Evolutionary conservation across 2,329 filamentous ascomycete species (phyloP), one percentile per base, ranked within the genome.

Genomic region (Gliomastix tumulicola): DNA sequence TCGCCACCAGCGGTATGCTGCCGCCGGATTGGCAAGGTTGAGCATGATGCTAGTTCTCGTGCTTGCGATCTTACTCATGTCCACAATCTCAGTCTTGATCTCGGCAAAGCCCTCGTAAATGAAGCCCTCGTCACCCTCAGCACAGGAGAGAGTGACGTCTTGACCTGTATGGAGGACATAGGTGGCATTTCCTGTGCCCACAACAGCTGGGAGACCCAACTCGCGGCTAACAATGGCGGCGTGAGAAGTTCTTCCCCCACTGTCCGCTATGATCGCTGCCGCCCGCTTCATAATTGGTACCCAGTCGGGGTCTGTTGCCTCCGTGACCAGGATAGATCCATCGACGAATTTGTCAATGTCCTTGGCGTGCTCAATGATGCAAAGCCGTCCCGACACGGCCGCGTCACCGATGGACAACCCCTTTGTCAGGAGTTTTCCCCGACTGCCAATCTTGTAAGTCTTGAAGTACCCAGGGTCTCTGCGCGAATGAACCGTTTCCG

Each of bases 141-240:
- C 57, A 40, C 59, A 62, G 2, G 57, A 60, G 11, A 58, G 57
- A 7, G 60, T 62, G 16, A 62, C 49, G 20, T 62, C 54, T 30
- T 61, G 57, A 21, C 52, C 55, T 4, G 46, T 55, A 40, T 61
- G 56, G 5, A 62, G 47, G 15, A 59, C 27, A 34, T 57, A 61
- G 2, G 59, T 60, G 6, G 57, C 54, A 42, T 56, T 50, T 3
- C 47, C 45, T 3, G 56, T 57, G 15, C 60, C 60, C 2, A 63
- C 59, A 6, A 63, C 46, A 3, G 57, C 60, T 5, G 60, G 58
- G 6, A 62, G 43, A 5, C 60, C 56, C 2, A 62, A 45, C 31
- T 63, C 58, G 5, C 59, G 57, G 44, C 60, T 63, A 34, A 62
- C 56, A 28, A 63, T 62, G n/a, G 59, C 59, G 12, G 59, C 59